Base-by-base conservation (phyloP, 371 early-diverging fungal genomes). In the Chytridium lagenaria region DNA sequence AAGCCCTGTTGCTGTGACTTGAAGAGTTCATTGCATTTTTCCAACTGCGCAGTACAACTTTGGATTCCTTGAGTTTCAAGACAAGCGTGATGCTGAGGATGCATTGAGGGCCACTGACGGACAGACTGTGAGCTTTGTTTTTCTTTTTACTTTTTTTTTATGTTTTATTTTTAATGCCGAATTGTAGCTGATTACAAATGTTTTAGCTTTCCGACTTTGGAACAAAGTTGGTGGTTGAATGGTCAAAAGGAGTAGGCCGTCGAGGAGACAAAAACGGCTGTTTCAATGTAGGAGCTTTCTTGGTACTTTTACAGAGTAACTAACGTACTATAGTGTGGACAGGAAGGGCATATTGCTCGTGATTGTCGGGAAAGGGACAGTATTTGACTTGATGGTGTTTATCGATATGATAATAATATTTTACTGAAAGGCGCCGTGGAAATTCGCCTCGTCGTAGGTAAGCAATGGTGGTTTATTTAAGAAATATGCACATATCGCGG, bases 1-100 rank as follows among this genome's bases (percentile, higher is more conserved):
- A 34, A 61, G 61, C 7, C 10, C 34, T 34, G 34, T 26, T 5
- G 57, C 57, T 30, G 3, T 30, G 3, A 12, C 31, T 37, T 31
- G 10, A 7, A 61, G 10, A 34, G 10, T 28, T 34, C 36, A 12
- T 15, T 61, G 23, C 36, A 22, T 34, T 61, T 28, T 16, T 23
- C 23, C 15, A 34, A 10, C 26, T 12, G 19, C 10, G 2, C 37
- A 61, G 61, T 80, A 72, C 70, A 80, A 80, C 75, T 80, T 78
- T 68, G 81, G 73, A 28, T 80, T 80, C 61, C 70, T 80, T 63
- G 81, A 77, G 61, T 80, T 44, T 50, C 76, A 76, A 26, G 77
- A 76, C 38, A 66, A 70, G 66, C 68, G 75, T 7, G 81, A 80
- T 68, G 81, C 81, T 39, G 75, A 74, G 66, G 77, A 75, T 69